Conservation (phyloP, 805 yeast genomes). For the Candida suzukii region DNA sequence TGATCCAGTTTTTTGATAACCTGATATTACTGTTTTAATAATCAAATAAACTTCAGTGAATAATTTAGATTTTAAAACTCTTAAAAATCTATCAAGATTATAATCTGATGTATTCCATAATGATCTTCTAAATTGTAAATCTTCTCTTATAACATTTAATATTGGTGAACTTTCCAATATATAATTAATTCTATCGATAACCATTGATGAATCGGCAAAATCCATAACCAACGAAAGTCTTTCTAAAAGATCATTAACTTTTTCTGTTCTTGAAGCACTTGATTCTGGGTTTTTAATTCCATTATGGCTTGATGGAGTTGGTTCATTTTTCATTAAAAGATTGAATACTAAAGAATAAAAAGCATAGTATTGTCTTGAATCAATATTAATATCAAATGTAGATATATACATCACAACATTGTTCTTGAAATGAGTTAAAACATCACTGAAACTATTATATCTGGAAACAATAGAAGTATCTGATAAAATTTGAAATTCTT, state of each 20-base stretch:
- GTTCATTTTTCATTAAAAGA: constrained; percentile 36
- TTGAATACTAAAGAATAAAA: constrained; percentile 57
- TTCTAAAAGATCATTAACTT: constrained; percentile 51
- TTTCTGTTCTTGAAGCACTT: constrained; percentile 61
- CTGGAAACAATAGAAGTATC: constrained; percentile 57
- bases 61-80: constrained; percentile 28
- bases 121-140: constrained; percentile 39
- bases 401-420: constrained; percentile 63
- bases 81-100: constrained; percentile 32
- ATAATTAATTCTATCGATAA: constrained; percentile 6
- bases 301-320: too few species aligned
- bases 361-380: constrained; percentile 66
- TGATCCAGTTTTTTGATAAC: constrained; percentile 11
- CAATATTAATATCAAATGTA: constrained; percentile 55
- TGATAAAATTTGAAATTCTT: constrained; percentile 49
- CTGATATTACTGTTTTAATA: constrained; percentile 30
- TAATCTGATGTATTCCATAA: constrained; percentile 41
- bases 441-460: constrained; percentile 45
- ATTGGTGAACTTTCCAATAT: constrained; percentile 4
- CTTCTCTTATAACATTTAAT: constrained; percentile 6
- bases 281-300: constrained; percentile 3
- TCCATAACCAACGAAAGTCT: constrained; percentile 66
- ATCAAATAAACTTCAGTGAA: constrained; percentile 36
- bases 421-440: constrained; percentile 30
- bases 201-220: constrained; percentile 43